These are phyloP conservation scores for Trapa incisa DNA, from an alignment of 345 rosid species.

Conservation along the genomic window DNA sequence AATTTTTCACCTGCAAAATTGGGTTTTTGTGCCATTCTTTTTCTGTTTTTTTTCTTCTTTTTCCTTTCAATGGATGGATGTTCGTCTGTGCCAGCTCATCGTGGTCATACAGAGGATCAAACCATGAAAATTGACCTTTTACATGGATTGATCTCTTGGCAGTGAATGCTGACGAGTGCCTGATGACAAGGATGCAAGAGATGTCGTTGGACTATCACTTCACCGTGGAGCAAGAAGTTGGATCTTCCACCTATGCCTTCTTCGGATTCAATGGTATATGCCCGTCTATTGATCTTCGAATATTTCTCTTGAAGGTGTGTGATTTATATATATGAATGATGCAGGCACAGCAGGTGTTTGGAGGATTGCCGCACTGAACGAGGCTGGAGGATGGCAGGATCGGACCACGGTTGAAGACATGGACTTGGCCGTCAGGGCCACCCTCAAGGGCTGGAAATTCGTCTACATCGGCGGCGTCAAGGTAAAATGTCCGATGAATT, in stretches of 20 bases:
- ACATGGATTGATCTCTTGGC: slow-evolving; percentile 7
- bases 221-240: slow-evolving; percentile 93
- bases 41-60: neutral
- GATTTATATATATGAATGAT: neutral
- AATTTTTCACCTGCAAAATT: neutral
- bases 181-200: slow-evolving; percentile 99
- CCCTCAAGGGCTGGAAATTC: slow-evolving; percentile 96
- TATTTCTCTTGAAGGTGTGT: neutral
- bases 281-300: neutral
- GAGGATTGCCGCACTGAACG: slow-evolving; percentile 77
- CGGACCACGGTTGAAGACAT: slow-evolving; percentile 97
- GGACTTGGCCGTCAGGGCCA: slow-evolving; percentile 96
- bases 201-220: slow-evolving; percentile 96
- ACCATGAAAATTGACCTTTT: no score
- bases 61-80: neutral
- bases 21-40: neutral
- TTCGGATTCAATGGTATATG: slow-evolving; percentile 78
- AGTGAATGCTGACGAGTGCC: slow-evolving; percentile 87
- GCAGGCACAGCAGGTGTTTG: slow-evolving; percentile 94
- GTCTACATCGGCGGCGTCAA: slow-evolving; percentile 53
- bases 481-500: slow-evolving; percentile 24
- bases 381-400: slow-evolving; percentile 99
- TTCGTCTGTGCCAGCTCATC: neutral
- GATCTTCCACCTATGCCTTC: slow-evolving; percentile 85
- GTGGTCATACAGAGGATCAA: no score